These are phyloP conservation scores for Calcarisporium arbuscula DNA, from an alignment of 2,329 filamentous ascomycete species.

Conservation along the genomic window DNA sequence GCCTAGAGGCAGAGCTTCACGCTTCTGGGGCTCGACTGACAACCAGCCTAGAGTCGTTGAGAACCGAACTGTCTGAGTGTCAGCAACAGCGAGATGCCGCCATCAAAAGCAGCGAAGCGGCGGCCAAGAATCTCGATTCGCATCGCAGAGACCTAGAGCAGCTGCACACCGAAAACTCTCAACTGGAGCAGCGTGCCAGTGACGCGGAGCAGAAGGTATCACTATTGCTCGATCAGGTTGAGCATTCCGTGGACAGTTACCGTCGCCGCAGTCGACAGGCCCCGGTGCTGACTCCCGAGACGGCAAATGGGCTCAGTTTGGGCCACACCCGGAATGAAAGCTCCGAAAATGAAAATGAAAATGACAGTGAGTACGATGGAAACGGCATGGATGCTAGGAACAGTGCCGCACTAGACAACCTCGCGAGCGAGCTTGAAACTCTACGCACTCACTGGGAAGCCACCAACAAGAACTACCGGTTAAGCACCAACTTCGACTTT, in stretches of 20 bases:
- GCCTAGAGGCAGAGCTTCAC: slow-evolving; percentile 63
- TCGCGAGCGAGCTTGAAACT: slow-evolving; percentile 87
- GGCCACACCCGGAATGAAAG: slow-evolving; percentile 48
- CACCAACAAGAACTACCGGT: slow-evolving; percentile 88
- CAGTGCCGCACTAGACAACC: slow-evolving; percentile 72
- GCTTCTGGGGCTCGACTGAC: slow-evolving; percentile 64
- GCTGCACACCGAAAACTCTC: slow-evolving; percentile 72
- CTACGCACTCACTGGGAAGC: slow-evolving; percentile 90
- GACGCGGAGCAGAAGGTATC: slow-evolving; percentile 93
- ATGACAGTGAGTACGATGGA: slow-evolving; percentile 58
- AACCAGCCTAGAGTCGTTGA: slow-evolving; percentile 60
- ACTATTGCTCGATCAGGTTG: slow-evolving; percentile 88
- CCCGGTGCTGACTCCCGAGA: slow-evolving; percentile 45
- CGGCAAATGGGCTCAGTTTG: slow-evolving; percentile 28
- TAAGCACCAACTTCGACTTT: slow-evolving; percentile 86
- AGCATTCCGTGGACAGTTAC: slow-evolving; percentile 89
- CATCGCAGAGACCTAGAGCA: slow-evolving; percentile 68
- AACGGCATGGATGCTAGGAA: slow-evolving; percentile 42
- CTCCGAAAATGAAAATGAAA: slow-evolving; percentile 55
- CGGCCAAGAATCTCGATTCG: slow-evolving; percentile 49
- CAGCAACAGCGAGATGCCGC: slow-evolving; percentile 64
- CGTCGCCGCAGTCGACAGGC: slow-evolving; percentile 65
- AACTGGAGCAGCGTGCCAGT: slow-evolving; percentile 75
- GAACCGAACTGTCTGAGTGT: slow-evolving; percentile 59
- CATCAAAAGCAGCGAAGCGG: slow-evolving; percentile 47